Base-by-base conservation (phyloP, 139 green algal species). In the Spirogloea muscicola region DNA sequence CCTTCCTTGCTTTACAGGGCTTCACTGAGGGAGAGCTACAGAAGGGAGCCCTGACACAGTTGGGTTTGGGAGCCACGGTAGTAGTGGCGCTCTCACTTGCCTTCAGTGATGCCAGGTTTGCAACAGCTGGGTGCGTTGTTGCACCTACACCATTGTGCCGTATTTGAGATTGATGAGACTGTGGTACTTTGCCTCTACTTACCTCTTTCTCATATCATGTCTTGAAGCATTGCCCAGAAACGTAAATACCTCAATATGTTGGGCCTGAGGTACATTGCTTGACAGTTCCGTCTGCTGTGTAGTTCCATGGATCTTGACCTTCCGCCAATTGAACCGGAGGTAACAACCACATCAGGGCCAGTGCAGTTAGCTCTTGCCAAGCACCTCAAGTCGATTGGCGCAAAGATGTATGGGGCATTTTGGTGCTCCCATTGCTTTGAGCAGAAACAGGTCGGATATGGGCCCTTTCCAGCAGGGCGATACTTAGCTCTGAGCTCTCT, bases 371-470 rank as follows among this genome's bases (percentile, higher is more conserved):
- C 66, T 1, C 77, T 96, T 41, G 90, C 90, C 2, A 67, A 81
- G 59, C 76, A 87, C 4, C 79, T 98, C 44, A 79, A 68, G 13
- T 77, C 82, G 0, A 79, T 86, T 33, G 94, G 92, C 1, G 93
- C 94, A 0, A 86, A 89, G 37, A 96, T 98, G 91, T 98, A 97
- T 72, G 94, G 94, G 63, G 94, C 94, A 1, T 98, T 98, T 69
- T 98, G 94, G 94, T 98, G 94, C 88, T 88, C 74, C 16, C 94
- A 98, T 83, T 98, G 94, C 84, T 89, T 89, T 36, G 91, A 98
- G 36, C 93, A 98, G 88, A 96, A 96, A 81, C 77, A 82, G 74
- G 74, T 76, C 42, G 41, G 58, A n/a, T n/a, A 38, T n/a, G 29
- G 52, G 10, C 16, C n/a, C n/a, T n/a, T n/a, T n/a, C n/a, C n/a